Percentiles rank a stretch among this genome's conserved stretches.
Evolutionary conservation across 2,329 filamentous ascomycete species (phyloP).

Genomic region (Byssoonygena ceratinophila): DNA sequence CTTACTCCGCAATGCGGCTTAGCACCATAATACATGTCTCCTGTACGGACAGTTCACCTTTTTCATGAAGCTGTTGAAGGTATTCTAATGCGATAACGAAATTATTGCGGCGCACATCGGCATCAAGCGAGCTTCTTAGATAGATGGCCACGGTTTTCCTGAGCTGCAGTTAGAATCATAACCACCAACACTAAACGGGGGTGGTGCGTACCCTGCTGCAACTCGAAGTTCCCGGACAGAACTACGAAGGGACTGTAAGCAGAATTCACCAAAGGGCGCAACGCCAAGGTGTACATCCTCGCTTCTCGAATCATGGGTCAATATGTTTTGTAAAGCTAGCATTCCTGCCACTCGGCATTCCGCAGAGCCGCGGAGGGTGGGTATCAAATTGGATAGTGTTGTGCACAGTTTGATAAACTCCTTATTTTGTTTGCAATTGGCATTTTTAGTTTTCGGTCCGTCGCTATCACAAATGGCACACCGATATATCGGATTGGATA

Average conservation of each 20-base stretch:
- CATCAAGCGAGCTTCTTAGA: conserved; percentile 42
- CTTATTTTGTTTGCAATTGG: conserved; percentile 6
- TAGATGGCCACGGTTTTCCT: conserved; percentile 59
- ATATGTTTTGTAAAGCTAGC: conserved; percentile 57
- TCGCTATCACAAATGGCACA: conserved; percentile 32
- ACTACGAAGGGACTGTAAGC: conserved; percentile 68
- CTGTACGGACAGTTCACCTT: conserved; percentile 55
- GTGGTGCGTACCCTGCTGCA: conserved; percentile 51
- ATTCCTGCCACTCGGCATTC: conserved; percentile 59
- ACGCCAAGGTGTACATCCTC: conserved; percentile 56
- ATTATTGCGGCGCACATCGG: conserved; percentile 49
- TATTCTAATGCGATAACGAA: conserved; percentile 59
- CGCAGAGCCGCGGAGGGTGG: conserved; percentile 40
- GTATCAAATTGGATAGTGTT: conserved; percentile 36
- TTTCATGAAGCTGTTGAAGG: conserved; percentile 61
- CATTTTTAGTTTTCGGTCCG: conserved; percentile 13
- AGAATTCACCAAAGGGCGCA: conserved; percentile 66
- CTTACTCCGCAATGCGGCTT: conserved; percentile 66
- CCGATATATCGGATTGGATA: conserved; percentile 20
- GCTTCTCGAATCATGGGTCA: conserved; percentile 53
- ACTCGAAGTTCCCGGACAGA: conserved; percentile 76
- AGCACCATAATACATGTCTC: conserved; percentile 80
- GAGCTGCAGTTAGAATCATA: conserved; percentile 14
- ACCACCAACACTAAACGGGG: conserved; percentile 14
- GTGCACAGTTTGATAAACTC: conserved; percentile 30